A percentile compares a stretch with the other conserved stretches of the same genome.
phyloP scores from a whole-genome alignment of 148 eudicot species.

The Chenopodium berlandieri region DNA sequence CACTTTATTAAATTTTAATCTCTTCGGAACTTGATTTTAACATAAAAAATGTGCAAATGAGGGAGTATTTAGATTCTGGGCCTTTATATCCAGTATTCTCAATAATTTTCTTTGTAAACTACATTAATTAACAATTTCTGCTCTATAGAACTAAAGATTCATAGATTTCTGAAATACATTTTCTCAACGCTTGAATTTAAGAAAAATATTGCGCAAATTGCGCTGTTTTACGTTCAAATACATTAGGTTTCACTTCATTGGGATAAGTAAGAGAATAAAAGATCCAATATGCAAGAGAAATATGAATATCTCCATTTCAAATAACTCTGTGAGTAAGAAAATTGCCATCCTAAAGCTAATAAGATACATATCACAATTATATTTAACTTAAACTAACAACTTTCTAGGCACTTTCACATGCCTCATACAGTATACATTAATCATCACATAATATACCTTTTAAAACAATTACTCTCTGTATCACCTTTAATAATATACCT shows the following conservation, averaged over 20 bases:
- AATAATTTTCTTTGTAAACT: neutral
- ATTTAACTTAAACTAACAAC: neutral
- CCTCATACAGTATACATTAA: neutral
- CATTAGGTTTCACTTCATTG: neutral
- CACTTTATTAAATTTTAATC: neutral
- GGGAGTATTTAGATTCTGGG: neutral
- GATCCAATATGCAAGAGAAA: neutral
- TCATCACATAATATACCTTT: neutral
- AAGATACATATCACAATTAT: neutral
- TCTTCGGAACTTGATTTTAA: neutral
- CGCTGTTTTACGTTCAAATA: neutral
- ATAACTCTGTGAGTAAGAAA: neutral
- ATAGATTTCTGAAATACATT: neutral
- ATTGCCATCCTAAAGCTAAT: neutral
- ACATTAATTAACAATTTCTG: neutral
- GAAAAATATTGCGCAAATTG: neutral
- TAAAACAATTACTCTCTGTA: no score
- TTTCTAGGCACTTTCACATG: neutral
- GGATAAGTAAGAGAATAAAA: neutral
- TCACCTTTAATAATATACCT: no score
- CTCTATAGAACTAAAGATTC: neutral
- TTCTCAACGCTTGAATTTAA: neutral
- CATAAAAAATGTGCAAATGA: neutral
- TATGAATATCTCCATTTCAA: neutral
- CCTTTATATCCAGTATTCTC: neutral